phyloP scores from a whole-genome alignment of 805 yeast species.

The Spathaspora sp. region DNA sequence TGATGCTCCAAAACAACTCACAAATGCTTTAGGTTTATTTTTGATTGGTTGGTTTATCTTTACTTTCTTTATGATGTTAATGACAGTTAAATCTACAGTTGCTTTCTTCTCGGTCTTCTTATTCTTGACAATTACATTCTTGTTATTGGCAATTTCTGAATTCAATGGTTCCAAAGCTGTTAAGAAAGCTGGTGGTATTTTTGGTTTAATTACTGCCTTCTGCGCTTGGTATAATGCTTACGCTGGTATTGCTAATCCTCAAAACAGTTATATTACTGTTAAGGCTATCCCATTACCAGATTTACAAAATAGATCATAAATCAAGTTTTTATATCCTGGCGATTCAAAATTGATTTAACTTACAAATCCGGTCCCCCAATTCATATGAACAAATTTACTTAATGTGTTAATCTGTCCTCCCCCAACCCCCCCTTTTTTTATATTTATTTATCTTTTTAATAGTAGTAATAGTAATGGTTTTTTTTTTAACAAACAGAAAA shows the following conservation, averaged over 20 bases:
- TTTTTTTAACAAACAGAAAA: neutral
- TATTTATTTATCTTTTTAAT: slow-evolving; percentile 2
- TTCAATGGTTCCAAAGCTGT: slow-evolving; percentile 23
- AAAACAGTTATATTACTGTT: slow-evolving; percentile 57
- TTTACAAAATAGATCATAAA: slow-evolving; percentile 10
- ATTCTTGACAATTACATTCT: slow-evolving; percentile 38
- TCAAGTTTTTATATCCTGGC: slow-evolving; percentile 2
- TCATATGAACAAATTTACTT: neutral
- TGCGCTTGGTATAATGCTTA: slow-evolving; percentile 45
- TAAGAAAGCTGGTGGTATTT: slow-evolving; percentile 41
- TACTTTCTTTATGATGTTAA: slow-evolving; percentile 37
- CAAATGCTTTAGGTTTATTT: slow-evolving; percentile 36
- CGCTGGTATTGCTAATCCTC: slow-evolving; percentile 51
- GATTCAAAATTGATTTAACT: slow-evolving; percentile 1
- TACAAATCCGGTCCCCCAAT: slow-evolving; percentile 2
- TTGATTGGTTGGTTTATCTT: slow-evolving; percentile 43
- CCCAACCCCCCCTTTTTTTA: neutral
- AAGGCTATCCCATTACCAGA: slow-evolving; percentile 45
- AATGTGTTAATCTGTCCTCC: slow-evolving; percentile 4
- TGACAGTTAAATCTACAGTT: slow-evolving; percentile 41
- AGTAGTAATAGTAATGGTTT: slow-evolving; percentile 7
- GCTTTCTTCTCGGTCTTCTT: slow-evolving; percentile 41
- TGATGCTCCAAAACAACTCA: slow-evolving; percentile 18
- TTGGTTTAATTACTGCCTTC: slow-evolving; percentile 40
- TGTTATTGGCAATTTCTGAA: slow-evolving; percentile 38